phyloP scores from a whole-genome alignment of 148 eudicot genomes.

The Chenopodium formosanum region DNA sequence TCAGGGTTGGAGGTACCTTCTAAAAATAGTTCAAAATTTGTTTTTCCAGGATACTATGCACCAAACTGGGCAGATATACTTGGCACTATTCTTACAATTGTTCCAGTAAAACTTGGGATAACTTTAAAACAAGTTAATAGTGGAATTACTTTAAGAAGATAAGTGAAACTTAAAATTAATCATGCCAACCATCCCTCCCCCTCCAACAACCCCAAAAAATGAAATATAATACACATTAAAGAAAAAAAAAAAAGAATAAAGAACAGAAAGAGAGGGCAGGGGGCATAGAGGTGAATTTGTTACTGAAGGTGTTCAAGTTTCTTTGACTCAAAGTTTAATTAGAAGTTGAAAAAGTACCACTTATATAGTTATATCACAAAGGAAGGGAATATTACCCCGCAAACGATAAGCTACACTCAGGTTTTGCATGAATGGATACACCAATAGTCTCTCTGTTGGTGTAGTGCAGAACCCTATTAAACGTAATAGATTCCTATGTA shows the following conservation, averaged over 20 bases:
- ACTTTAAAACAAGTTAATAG: not conserved
- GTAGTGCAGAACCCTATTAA: constrained; percentile 96
- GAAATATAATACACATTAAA: too few species aligned
- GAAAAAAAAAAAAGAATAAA: too few species aligned
- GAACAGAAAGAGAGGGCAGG: not conserved
- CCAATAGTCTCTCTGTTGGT: constrained; percentile 95
- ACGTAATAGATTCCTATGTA: constrained; percentile 82
- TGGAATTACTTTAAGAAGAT: not conserved
- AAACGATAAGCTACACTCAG: constrained; percentile 90
- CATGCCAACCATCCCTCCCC: too few species aligned
- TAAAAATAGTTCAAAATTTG: too few species aligned
- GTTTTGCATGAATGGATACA: constrained; percentile 95
- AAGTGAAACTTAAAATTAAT: not conserved
- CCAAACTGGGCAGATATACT: not conserved
- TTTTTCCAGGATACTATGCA: not conserved
- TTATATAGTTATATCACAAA: not conserved
- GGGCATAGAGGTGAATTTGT: too few species aligned
- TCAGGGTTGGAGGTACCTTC: too few species aligned
- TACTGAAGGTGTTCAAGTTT: not conserved
- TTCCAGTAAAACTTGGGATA: too few species aligned
- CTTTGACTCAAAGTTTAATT: not conserved
- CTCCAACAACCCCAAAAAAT: too few species aligned
- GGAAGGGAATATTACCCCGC: constrained; percentile 53
- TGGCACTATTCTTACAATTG: too few species aligned
- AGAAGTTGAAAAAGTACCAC: not conserved